Evolutionary conservation across 805 yeast species (phyloP).

Genomic region (Candida chauliodis): DNA sequence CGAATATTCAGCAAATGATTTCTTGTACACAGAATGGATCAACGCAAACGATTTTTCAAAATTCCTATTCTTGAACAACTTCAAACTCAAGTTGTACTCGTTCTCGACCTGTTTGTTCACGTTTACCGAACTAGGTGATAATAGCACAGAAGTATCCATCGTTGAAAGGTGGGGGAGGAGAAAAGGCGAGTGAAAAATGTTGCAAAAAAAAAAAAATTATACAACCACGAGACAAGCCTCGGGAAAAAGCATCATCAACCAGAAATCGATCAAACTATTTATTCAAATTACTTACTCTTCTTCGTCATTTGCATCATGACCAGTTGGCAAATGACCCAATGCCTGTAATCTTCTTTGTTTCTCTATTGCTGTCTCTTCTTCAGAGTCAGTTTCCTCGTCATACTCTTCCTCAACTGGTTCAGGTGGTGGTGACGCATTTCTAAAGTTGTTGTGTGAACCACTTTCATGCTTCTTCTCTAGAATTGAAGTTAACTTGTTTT

Average conservation of each 20-base stretch:
- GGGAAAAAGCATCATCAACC: not conserved
- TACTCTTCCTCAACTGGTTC: conserved; percentile 11
- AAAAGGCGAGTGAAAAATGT: too few relatives aligned
- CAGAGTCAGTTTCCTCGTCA: conserved; percentile 18
- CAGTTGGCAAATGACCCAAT: conserved; percentile 40
- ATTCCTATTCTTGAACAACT: conserved; percentile 37
- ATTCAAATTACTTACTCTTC: conserved; percentile 34
- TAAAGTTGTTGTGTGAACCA: not conserved
- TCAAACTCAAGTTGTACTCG: conserved; percentile 32
- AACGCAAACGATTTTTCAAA: conserved; percentile 30
- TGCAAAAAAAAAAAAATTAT: too few relatives aligned
- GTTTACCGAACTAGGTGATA: not conserved
- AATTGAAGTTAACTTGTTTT: conserved; percentile 3
- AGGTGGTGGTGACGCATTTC: conserved; percentile 6
- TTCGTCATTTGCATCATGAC: conserved; percentile 46
- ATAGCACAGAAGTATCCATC: conserved; percentile 6
- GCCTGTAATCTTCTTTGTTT: conserved; percentile 60
- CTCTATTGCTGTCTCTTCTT: conserved; percentile 63
- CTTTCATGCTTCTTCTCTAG: conserved; percentile 3
- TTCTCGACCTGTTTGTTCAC: conserved; percentile 13
- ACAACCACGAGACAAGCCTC: too few relatives aligned
- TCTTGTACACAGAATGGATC: conserved; percentile 19
- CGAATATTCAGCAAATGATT: conserved; percentile 17
- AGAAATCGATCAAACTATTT: too few relatives aligned
- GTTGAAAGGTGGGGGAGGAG: not conserved